Percentiles rank a stretch among this genome's conserved stretches.
Evolutionary conservation across 169 alveolate genomes (phyloP).

Genomic region (Amoebophrya sp.): DNA sequence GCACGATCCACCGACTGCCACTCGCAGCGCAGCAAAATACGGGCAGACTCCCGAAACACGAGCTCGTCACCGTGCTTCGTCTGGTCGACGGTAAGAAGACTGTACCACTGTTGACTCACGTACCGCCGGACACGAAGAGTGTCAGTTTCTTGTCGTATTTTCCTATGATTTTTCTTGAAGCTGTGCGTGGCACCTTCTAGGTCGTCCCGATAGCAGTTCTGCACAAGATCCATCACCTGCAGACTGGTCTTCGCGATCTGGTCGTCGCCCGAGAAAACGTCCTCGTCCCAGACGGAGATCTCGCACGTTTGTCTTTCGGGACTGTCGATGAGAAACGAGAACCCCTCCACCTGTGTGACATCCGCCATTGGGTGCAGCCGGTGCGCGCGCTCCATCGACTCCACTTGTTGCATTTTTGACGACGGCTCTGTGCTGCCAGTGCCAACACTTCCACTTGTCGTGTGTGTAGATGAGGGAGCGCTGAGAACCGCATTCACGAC

Average conservation of each 20-base stretch:
- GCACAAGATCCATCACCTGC: not conserved
- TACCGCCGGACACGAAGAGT: not conserved
- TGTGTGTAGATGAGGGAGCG: too few species aligned
- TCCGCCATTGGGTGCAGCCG: too few species aligned
- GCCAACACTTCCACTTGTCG: too few species aligned
- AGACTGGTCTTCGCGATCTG: not conserved
- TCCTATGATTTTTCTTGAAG: not conserved
- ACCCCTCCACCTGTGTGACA: not conserved
- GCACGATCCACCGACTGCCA: not conserved
- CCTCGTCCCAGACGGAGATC: not conserved
- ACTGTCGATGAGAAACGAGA: not conserved
- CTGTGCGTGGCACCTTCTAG: not conserved
- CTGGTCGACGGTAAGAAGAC: not conserved
- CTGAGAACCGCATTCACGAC: too few species aligned
- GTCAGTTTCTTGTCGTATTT: too few species aligned
- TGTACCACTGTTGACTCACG: not conserved
- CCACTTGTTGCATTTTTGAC: too few species aligned
- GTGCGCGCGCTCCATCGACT: too few species aligned
- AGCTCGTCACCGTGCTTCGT: not conserved
- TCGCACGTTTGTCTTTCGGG: not conserved
- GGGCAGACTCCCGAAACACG: not conserved
- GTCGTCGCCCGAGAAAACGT: not conserved
- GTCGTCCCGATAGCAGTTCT: not conserved
- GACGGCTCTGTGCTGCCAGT: too few species aligned
- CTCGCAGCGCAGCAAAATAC: not conserved